Percentiles rank a stretch among this genome's conserved stretches.
These are phyloP conservation scores for Salix caprea DNA, from an alignment of 345 rosid genomes.

Conservation along the genomic window DNA sequence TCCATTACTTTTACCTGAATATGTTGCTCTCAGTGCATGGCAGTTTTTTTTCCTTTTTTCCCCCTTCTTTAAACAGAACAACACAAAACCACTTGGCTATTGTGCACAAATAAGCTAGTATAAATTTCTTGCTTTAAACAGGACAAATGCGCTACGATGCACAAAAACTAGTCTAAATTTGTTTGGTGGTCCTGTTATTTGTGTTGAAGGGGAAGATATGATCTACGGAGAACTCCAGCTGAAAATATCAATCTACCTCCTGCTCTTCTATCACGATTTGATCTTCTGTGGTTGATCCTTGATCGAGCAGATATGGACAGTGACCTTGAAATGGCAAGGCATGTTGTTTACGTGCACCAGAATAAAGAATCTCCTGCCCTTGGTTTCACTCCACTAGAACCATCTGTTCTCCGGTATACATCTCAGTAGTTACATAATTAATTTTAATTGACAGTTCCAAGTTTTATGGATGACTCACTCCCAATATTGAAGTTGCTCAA, in stretches of 20 bases:
- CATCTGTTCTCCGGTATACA: conserved; percentile 73
- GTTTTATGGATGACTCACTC: neutral
- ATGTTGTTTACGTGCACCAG: conserved; percentile 88
- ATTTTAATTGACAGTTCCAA: neutral
- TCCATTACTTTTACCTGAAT: neutral
- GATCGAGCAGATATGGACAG: conserved; percentile 97
- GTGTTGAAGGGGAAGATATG: conserved; percentile 86
- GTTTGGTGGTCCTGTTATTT: conserved; percentile 9
- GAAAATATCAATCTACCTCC: conserved; percentile 97
- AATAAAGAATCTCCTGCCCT: conserved; percentile 85
- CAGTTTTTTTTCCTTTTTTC: neutral
- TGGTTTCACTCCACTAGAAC: conserved; percentile 86
- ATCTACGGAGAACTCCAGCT: conserved; percentile 89
- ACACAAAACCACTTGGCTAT: too few relatives aligned
- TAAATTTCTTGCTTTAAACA: neutral
- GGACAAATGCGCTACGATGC: neutral
- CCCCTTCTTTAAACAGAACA: neutral
- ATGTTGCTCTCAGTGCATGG: neutral
- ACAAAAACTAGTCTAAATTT: neutral
- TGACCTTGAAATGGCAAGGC: conserved; percentile 95
- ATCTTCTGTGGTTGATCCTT: conserved; percentile 89
- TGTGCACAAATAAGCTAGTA: too few relatives aligned
- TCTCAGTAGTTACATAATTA: neutral
- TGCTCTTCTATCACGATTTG: conserved; percentile 91
- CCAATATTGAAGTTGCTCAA: neutral